Conservation (phyloP, 768 basidiomycete genomes). For the Leccinum subtestaceum region DNA sequence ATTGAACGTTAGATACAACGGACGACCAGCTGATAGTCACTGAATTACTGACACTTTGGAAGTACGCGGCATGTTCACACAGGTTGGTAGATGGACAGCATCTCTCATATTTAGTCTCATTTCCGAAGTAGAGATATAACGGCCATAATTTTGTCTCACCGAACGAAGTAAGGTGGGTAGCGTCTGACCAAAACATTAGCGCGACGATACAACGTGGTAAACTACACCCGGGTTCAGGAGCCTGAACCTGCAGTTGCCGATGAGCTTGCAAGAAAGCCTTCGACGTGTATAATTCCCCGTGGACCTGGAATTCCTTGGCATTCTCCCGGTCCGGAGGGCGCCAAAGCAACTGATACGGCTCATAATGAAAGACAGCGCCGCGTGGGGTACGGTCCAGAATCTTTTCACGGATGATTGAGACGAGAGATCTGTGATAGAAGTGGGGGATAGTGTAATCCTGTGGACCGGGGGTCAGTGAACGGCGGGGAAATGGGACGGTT, state of each 20-base stretch:
- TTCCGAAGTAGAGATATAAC: neutral
- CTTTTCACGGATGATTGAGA: neutral
- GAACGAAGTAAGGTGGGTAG: neutral
- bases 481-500: neutral
- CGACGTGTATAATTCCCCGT: neutral
- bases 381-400: neutral
- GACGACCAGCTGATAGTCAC: neutral
- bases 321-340: neutral
- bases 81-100: neutral
- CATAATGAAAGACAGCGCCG: neutral
- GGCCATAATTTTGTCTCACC: neutral
- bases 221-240: neutral
- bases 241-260: neutral
- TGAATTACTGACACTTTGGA: neutral
- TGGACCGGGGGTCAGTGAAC: neutral
- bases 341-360: neutral
- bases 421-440: neutral
- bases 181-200: neutral
- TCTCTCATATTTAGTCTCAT: neutral
- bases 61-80: neutral
- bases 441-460: neutral
- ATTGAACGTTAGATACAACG: neutral
- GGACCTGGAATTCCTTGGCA: neutral
- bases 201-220: neutral
- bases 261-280: neutral